These are phyloP conservation scores for Coemansia aciculifera DNA, from an alignment of 192 early-diverging fungal species.

Conservation along the genomic window DNA sequence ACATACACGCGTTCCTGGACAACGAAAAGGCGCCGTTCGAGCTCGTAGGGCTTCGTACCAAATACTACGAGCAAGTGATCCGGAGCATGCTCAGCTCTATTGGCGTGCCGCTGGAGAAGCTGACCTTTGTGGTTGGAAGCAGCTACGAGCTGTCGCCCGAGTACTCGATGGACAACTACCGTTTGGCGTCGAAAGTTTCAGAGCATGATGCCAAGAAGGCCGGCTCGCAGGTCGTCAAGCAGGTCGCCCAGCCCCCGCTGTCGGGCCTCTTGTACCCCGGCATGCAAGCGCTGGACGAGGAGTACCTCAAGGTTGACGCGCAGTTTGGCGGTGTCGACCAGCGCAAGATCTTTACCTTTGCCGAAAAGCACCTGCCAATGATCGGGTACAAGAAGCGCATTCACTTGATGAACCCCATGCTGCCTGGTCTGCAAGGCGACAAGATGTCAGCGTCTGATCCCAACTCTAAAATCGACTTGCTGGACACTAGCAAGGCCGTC, in stretches of 20 bases:
- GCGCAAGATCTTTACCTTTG: constrained; percentile 98
- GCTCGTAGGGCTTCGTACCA: constrained; percentile 79
- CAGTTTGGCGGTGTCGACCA: constrained; percentile 99
- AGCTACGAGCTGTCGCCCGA: constrained; percentile 83
- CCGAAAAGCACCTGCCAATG: constrained; percentile 90
- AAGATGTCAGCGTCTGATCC: constrained; percentile 98
- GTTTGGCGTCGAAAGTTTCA: constrained; percentile 77
- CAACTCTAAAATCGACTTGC: constrained; percentile 95
- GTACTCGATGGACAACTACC: constrained; percentile 92
- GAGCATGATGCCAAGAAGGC: constrained; percentile 98
- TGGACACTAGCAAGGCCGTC: constrained; percentile 81
- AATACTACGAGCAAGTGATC: constrained; percentile 92
- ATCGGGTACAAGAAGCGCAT: constrained; percentile 96
- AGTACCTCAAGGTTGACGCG: constrained; percentile 91
- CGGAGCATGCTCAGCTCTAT: constrained; percentile 88
- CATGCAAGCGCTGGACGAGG: constrained; percentile 97
- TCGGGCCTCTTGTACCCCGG: constrained; percentile 97
- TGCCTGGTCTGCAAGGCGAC: constrained; percentile 86
- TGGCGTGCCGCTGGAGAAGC: constrained; percentile 89
- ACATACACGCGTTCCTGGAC: constrained; percentile 97
- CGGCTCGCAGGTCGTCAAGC: constrained; percentile 98
- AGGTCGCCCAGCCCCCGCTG: constrained; percentile 81
- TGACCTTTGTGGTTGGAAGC: constrained; percentile 90
- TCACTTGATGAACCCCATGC: constrained; percentile 98
- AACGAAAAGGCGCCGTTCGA: constrained; percentile 97